These are phyloP conservation scores for Bryoerythrophyllum caledonicum DNA, from an alignment of 225 moss, liverwort and hornwort species.

Conservation along the genomic window DNA sequence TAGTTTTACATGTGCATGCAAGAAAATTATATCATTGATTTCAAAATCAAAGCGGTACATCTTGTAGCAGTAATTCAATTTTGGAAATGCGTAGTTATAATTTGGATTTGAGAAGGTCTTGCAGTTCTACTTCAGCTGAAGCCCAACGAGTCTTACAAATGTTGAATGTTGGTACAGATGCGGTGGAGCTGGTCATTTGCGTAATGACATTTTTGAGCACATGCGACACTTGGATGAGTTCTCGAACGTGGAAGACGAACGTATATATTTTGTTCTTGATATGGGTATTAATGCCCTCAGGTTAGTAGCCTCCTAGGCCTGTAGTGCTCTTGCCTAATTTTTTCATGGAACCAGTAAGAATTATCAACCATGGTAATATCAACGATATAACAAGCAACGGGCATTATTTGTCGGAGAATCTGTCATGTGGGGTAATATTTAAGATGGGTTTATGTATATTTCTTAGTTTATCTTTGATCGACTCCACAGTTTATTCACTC, in stretches of 20 bases:
- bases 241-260: conserved; percentile 78
- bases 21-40: neutral
- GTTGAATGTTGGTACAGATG: conserved; percentile 55
- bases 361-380: neutral
- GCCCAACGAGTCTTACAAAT: neutral
- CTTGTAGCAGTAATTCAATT: too few species aligned
- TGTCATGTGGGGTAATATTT: neutral
- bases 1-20: conserved; percentile 7
- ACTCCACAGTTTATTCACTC: neutral
- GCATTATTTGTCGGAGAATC: neutral
- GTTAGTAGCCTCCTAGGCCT: conserved; percentile 42
- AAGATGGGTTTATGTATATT: too few species aligned
- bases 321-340: conserved; percentile 10
- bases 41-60: neutral
- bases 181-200: conserved; percentile 87
- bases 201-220: conserved; percentile 81
- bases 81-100: too few species aligned
- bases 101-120: too few species aligned
- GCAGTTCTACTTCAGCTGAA: too few species aligned
- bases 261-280: conserved; percentile 63
- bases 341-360: conserved; percentile 10
- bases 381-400: too few species aligned
- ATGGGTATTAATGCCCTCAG: conserved; percentile 97
- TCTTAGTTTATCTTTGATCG: neutral
- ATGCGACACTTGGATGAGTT: conserved; percentile 72